Percentiles rank a stretch among this genome's conserved stretches.
Evolutionary conservation across 2,329 filamentous ascomycete genomes (phyloP).

Genomic region (Rhynchosporium secalis): DNA sequence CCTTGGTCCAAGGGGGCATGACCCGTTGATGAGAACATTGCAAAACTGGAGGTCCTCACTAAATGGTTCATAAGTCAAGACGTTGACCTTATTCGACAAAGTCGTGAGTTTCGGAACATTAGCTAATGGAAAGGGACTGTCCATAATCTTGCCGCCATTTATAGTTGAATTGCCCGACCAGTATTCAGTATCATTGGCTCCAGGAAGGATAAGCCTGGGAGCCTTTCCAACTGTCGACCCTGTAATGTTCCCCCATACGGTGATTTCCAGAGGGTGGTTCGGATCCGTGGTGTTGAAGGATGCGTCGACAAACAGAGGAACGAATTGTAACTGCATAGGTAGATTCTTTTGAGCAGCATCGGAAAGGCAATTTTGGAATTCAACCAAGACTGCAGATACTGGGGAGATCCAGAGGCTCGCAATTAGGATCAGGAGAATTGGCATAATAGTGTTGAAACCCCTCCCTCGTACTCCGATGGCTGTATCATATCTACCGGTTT

Average conservation of each 20-base stretch:
- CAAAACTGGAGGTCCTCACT: constrained; percentile 65
- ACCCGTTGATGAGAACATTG: constrained; percentile 55
- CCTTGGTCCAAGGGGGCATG: constrained; percentile 74
- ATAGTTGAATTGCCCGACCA: constrained; percentile 57
- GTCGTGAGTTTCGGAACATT: constrained; percentile 64
- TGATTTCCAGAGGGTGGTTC: constrained; percentile 69
- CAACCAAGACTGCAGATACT: constrained; percentile 64
- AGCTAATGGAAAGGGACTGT: constrained; percentile 52
- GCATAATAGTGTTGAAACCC: constrained; percentile 20
- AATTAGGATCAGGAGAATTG: constrained; percentile 32
- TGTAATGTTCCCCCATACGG: constrained; percentile 87
- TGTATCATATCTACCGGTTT: constrained; percentile 2
- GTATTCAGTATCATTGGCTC: constrained; percentile 55
- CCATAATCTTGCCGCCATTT: constrained; percentile 72
- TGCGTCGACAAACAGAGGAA: constrained; percentile 73
- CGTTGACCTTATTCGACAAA: constrained; percentile 67
- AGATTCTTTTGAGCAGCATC: constrained; percentile 57
- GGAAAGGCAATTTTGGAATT: constrained; percentile 82
- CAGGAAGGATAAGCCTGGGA: constrained; percentile 57
- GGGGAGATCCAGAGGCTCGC: constrained; percentile 41
- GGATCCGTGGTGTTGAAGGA: constrained; percentile 63
- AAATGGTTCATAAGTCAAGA: constrained; percentile 76
- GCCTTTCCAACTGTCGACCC: constrained; percentile 55
- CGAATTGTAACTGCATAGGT: constrained; percentile 72
- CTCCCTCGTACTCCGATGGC: constrained; percentile 6